Base-by-base conservation (phyloP, 768 basidiomycete species). In the Mycena rebaudengoi region DNA sequence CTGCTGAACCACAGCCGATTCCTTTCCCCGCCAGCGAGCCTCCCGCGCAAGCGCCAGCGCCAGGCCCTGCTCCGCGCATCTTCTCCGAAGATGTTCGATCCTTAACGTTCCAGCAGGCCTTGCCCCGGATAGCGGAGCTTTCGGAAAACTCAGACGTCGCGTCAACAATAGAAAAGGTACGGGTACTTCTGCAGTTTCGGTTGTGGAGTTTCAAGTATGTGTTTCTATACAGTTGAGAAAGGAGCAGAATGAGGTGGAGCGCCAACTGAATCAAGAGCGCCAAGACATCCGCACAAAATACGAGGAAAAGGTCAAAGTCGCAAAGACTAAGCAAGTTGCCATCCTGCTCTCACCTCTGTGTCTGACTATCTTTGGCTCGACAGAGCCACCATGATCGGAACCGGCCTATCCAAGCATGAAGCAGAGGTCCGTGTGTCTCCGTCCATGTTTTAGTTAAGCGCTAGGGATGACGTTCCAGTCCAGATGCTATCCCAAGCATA, bases 241-340 rank as follows among this genome's bases (percentile, higher is more conserved):
- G 54, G 90, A 91, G 49, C 94, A 95, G 76, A 80, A 87, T 57
- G 79, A 81, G 23, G 78, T 94, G 32, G 94, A 95, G 74, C 82
- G 78, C 63, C 83, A 82, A 60, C 74, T 94, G 33, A 93, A 86
- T 87, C 81, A 86, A 60, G 91, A 91, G 67, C 82, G 94, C 55
- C 78, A 79, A 30, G 79, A 79, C 6, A 86, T 95, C 60, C 82
- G 86, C 55, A 78, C 76, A 62, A 88, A 87, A 69, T 89, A 92
- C 63, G 86, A 91, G 65, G 87, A 89, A 43, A 93, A 88, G 75
- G 84, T 92, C 64, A 87, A 88, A 66, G 79, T 88, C 25, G 87
- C 90, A 18, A 81, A 79, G 64, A 89, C 84, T 25, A 92, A 89
- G 91, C 91, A 69, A 51, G 86, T 61, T 23, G 20, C n/a, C 32